Evolutionary conservation across 1,284 basidiomycete species (phyloP), one percentile per base, ranked within the genome.

Genomic region (Filobasidium uniguttulatum): DNA sequence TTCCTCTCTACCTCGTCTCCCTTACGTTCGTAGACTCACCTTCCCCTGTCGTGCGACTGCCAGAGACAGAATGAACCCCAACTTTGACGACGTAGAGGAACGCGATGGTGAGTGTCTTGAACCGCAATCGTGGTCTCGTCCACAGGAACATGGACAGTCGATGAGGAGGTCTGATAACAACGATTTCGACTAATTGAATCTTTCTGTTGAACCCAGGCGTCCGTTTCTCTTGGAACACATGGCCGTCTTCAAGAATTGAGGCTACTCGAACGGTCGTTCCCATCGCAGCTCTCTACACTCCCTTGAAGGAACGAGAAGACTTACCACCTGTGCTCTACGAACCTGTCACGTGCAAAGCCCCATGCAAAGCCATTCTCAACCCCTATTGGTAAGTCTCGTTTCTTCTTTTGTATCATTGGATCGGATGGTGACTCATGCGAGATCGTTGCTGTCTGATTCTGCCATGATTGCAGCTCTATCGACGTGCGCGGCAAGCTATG

Each of bases 401-500:
- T n/a, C n/a, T n/a, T n/a, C n/a, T 33, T 33, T n/a, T 33, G 31
- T n/a, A n/a, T n/a, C n/a, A n/a, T n/a, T n/a, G n/a, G n/a, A n/a
- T n/a, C n/a, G 22, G 28, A 20, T 17, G 26, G 5, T n/a, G 30
- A n/a, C 43, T 28, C 14, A 44, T 17, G 28, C 10, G 15, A 20
- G 26, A 25, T 17, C 14, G 25, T 5, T 19, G 35, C 37, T 35
- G 2, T 29, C 23, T 33, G 14, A 37, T 30, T 19, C 26, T 29
- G 20, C 38, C 31, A 7, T 10, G 52, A 53, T 29, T 59, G 37
- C 59, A 94, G 93, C 70, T 93, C 97, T 75, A 91, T 98, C 67
- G 93, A 98, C 71, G 87, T 97, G 54, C 81, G 94, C 59, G 91
- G 87, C 58, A 98, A 97, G 72, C 80, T 98, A 50, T 98, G 93